Base-by-base conservation (phyloP, 129 eudicot species). In the Arctium minus region DNA sequence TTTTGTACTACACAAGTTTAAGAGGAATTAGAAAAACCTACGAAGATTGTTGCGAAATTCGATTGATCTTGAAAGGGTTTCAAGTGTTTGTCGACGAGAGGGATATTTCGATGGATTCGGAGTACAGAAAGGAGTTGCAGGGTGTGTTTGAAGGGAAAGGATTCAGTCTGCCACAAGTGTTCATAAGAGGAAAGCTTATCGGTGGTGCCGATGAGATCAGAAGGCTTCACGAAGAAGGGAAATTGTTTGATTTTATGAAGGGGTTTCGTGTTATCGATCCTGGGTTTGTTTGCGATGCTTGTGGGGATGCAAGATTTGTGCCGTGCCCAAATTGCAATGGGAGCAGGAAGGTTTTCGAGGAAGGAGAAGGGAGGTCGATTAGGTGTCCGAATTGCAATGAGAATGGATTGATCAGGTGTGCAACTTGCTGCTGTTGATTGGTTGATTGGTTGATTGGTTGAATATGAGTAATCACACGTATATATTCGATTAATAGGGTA, bases 181-280 rank as follows among this genome's bases (percentile, higher is more conserved):
- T 96, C 42, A 76, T 93, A 0, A 76, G 89, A 30, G 98, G 98
- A 37, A 91, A 81, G 80, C 74, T 77, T 72, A 79, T 93, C 46
- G 99, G 99, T 75, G 97, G 97, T 33, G 98, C 92, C 0, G 95
- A 93, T 73, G 98, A 93, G 84, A 86, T 96, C 77, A 96, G 88
- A 86, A 90, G 86, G 31, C 91, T 96, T 74, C 90, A 96, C 33
- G 99, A 96, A 72, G 89, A 64, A 7, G 99, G 99, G 1, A 87
- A 87, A 35, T 77, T 96, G 87, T 94, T 85, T 38, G 85, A 83
- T 22, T 86, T 91, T 73, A 78, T 93, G 84, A 88, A 90, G 31
- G 99, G 92, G 7, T 91, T 90, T 85, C 97, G 89, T 0, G 44
- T 81, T 2, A 83, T 75, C 39, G 95, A 91, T 84, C 38, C 80